These are phyloP conservation scores for Dryas integrifolia DNA, from an alignment of 331 rosid genomes.

Conservation along the genomic window DNA sequence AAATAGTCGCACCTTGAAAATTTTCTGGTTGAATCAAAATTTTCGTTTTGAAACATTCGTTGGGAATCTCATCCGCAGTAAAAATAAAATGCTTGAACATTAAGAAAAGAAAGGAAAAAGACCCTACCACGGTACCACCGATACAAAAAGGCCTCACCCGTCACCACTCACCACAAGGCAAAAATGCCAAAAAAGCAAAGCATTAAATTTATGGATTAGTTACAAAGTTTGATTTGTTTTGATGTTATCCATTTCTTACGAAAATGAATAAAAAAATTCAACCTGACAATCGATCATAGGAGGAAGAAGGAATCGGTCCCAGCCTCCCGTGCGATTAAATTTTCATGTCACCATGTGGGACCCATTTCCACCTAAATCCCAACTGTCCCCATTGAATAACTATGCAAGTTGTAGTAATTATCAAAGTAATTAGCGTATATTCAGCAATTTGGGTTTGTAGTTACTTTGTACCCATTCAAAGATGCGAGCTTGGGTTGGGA, in stretches of 20 bases:
- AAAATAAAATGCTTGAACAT: neutral
- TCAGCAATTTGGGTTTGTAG: no score
- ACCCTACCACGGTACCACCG: neutral
- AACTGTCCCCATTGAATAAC: slow-evolving; percentile 5
- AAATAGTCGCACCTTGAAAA: neutral
- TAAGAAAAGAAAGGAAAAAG: neutral
- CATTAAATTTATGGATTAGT: no score
- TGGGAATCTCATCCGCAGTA: neutral
- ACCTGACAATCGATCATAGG: neutral
- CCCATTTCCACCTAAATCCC: slow-evolving; percentile 14
- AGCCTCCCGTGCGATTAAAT: neutral
- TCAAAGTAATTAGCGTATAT: no score
- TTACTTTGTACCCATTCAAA: neutral
- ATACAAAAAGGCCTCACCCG: neutral
- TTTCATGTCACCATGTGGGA: slow-evolving; percentile 1
- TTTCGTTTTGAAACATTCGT: no score
- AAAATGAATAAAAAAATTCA: neutral
- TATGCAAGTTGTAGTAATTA: neutral
- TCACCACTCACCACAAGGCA: neutral
- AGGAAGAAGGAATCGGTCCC: neutral
- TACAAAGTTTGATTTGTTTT: no score
- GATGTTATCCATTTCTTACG: neutral
- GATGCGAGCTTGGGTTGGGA: neutral
- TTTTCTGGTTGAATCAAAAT: neutral
- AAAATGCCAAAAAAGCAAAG: no score